Percentiles rank a stretch among this genome's conserved stretches.
phyloP scores from a whole-genome alignment of 2,329 filamentous ascomycete genomes.

The Diplodia mutila region DNA sequence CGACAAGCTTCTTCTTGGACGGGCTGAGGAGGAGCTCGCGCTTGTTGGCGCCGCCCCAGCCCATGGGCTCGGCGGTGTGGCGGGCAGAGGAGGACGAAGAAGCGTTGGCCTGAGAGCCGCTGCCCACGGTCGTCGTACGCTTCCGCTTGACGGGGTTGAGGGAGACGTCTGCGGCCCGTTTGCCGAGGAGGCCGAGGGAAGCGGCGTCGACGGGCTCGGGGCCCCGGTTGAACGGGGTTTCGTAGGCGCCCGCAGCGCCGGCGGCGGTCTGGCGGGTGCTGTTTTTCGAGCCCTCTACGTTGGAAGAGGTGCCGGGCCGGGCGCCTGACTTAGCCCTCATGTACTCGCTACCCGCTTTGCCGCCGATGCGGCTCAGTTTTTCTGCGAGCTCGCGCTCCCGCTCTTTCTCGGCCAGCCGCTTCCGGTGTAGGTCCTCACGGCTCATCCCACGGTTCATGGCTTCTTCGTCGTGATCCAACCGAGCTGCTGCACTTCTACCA shows the following conservation, averaged over 20 bases:
- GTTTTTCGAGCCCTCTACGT: neutral
- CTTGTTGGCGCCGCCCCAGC: constrained; percentile 51
- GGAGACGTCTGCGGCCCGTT: constrained; percentile 47
- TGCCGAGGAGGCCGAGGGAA: constrained; percentile 49
- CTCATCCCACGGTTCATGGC: constrained; percentile 60
- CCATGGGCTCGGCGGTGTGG: constrained; percentile 42
- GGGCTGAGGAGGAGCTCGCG: constrained; percentile 19
- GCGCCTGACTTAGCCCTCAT: constrained; percentile 53
- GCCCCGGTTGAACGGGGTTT: constrained; percentile 24
- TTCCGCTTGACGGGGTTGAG: constrained; percentile 51
- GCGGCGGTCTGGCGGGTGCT: constrained; percentile 6
- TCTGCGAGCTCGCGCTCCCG: constrained; percentile 74
- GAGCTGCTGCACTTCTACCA: constrained; percentile 58
- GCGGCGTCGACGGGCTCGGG: constrained; percentile 34
- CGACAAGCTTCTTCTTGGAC: constrained; percentile 3
- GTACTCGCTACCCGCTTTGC: constrained; percentile 69
- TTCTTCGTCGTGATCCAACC: constrained; percentile 69
- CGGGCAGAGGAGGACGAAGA: constrained; percentile 5
- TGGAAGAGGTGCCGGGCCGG: neutral
- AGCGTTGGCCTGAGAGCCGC: constrained; percentile 30
- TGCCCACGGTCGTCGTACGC: constrained; percentile 35
- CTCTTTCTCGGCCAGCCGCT: constrained; percentile 67
- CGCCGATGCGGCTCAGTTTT: constrained; percentile 67
- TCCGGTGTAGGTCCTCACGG: constrained; percentile 67
- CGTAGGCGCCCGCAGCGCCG: constrained; percentile 27